These are phyloP conservation scores for Volvox carteri DNA, from an alignment of 163 green algal species.

Conservation along the genomic window DNA sequence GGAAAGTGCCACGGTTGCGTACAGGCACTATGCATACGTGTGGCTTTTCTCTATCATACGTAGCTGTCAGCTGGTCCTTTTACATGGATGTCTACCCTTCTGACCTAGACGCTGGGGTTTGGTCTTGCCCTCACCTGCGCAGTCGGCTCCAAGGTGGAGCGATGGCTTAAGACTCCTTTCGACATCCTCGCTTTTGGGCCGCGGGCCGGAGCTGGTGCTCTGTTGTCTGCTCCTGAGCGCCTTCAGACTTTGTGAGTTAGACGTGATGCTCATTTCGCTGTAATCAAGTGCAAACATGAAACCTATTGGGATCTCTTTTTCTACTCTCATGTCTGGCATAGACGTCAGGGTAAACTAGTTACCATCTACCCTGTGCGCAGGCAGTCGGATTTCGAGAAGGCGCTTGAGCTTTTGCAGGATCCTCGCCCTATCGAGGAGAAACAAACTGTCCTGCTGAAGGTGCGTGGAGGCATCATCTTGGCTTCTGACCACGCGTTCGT, in stretches of 20 bases:
- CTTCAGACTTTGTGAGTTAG: slow-evolving; percentile 73
- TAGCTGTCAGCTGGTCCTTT: no score
- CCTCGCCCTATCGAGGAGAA: slow-evolving; percentile 79
- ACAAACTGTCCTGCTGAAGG: slow-evolving; percentile 75
- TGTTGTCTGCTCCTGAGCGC: slow-evolving; percentile 71
- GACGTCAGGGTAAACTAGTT: no score
- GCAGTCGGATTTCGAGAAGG: slow-evolving; percentile 62
- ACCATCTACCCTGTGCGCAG: neutral
- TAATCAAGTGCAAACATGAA: no score
- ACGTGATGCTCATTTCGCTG: neutral
- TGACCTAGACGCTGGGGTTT: neutral
- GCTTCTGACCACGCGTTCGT: no score
- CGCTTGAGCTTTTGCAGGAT: slow-evolving; percentile 73
- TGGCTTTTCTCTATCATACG: neutral
- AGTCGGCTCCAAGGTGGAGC: slow-evolving; percentile 57
- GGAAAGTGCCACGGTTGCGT: neutral
- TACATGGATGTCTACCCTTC: neutral
- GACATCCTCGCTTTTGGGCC: slow-evolving; percentile 76
- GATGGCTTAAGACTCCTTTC: slow-evolving; percentile 73
- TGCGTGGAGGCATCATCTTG: no score
- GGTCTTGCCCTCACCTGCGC: neutral
- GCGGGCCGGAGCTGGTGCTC: slow-evolving; percentile 68
- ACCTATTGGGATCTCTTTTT: no score
- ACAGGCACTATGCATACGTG: neutral
- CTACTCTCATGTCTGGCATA: no score